Conservation (phyloP, 495 filamentous ascomycete genomes). For the Penicillium coprophilum region DNA sequence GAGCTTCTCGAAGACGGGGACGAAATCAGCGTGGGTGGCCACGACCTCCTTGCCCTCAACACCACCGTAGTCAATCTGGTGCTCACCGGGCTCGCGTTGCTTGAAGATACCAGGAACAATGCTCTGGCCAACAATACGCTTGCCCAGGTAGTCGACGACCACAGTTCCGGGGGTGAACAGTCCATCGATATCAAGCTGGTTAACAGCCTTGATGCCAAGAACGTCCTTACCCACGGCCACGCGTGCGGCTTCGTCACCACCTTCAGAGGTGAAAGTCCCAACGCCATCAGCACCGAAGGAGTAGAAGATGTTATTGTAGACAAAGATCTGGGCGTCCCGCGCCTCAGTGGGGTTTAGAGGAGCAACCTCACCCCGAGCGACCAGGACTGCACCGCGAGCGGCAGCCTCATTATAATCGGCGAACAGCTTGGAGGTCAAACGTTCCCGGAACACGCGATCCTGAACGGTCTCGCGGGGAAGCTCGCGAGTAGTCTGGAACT, state of each 20-base stretch:
- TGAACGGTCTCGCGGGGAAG: slow-evolving; percentile 89
- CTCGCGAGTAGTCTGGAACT: slow-evolving; percentile 95
- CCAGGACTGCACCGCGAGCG: slow-evolving; percentile 85
- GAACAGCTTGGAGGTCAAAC: slow-evolving; percentile 90
- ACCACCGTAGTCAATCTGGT: slow-evolving; percentile 98
- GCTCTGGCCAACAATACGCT: slow-evolving; percentile 95
- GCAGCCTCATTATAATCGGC: slow-evolving; percentile 98
- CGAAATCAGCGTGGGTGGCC: slow-evolving; percentile 82
- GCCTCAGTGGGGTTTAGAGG: slow-evolving; percentile 96
- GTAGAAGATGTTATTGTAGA: slow-evolving; percentile 99
- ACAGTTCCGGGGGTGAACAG: slow-evolving; percentile 95
- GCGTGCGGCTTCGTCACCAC: slow-evolving; percentile 93
- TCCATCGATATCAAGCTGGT: slow-evolving; percentile 92
- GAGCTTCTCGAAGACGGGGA: slow-evolving; percentile 81
- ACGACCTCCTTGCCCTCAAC: slow-evolving; percentile 97
- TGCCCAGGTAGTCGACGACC: slow-evolving; percentile 95
- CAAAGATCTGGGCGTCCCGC: slow-evolving; percentile 94
- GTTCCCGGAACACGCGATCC: slow-evolving; percentile 93
- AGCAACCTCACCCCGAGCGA: slow-evolving; percentile 89
- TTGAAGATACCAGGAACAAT: slow-evolving; percentile 99
- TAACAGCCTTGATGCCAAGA: slow-evolving; percentile 86
- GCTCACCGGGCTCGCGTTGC: slow-evolving; percentile 93
- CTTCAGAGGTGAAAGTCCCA: slow-evolving; percentile 93
- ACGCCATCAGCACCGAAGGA: slow-evolving; percentile 98
- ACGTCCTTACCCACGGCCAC: slow-evolving; percentile 98